phyloP scores from a whole-genome alignment of 1,284 basidiomycete genomes.

The Cutaneotrichosporon dermatis region DNA sequence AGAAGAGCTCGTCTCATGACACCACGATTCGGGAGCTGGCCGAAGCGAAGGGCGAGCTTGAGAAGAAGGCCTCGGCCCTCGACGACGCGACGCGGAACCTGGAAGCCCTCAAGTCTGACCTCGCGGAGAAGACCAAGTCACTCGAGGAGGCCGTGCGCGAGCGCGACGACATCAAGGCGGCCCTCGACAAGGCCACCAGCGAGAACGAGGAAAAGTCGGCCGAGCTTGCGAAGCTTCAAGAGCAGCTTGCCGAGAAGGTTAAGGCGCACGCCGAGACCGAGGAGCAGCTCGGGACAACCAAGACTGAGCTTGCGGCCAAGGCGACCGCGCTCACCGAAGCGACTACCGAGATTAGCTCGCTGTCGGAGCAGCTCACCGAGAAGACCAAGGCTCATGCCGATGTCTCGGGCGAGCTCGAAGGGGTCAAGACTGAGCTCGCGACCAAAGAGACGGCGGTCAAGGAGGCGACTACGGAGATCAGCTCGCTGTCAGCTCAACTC shows the following conservation, averaged over 20 bases:
- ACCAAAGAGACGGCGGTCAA: background rate
- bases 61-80: conserved; percentile 4
- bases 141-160: background rate
- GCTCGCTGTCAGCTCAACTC: background rate
- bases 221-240: background rate
- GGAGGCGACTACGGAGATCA: background rate
- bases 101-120: background rate
- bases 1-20: background rate
- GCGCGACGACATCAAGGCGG: conserved; percentile 1
- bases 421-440: background rate
- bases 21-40: background rate
- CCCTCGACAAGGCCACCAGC: conserved; percentile 4
- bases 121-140: conserved; percentile 3
- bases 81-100: conserved; percentile 1
- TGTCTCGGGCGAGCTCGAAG: conserved; percentile 2
- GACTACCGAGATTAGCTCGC: background rate
- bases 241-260: conserved; percentile 4
- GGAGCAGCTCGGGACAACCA: background rate
- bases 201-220: conserved; percentile 1
- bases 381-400: conserved; percentile 1
- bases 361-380: background rate
- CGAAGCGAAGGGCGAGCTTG: background rate
- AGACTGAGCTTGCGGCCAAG: background rate
- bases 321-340: conserved; percentile 5
- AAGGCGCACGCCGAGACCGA: conserved; percentile 6